Percentiles rank a stretch among this genome's conserved stretches.
These are phyloP conservation scores for Heterobasidion occidentale DNA, from an alignment of 1,284 basidiomycete genomes.

Conservation along the genomic window DNA sequence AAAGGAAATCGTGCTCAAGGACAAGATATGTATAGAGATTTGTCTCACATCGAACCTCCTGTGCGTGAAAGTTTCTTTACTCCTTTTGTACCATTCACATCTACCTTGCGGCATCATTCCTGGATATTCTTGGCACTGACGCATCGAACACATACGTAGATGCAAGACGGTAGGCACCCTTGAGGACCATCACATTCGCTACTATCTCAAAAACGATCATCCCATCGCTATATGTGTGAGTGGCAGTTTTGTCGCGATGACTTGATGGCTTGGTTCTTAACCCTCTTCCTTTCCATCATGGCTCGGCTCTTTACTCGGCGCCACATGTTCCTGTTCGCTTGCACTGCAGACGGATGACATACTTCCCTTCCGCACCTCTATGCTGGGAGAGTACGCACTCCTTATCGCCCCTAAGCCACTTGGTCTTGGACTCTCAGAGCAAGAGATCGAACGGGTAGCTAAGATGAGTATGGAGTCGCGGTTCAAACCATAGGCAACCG, in stretches of 20 bases:
- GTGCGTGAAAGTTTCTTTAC: constrained; percentile 28
- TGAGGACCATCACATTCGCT: constrained; percentile 64
- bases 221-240: constrained; percentile 73
- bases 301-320: neutral
- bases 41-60: constrained; percentile 78
- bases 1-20: constrained; percentile 44
- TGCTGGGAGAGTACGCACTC: constrained; percentile 70
- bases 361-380: constrained; percentile 66
- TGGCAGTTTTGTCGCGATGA: constrained; percentile 5
- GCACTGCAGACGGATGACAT: constrained; percentile 67
- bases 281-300: neutral
- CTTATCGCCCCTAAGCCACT: constrained; percentile 60
- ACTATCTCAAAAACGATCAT: constrained; percentile 57
- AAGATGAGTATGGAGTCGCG: constrained; percentile 49
- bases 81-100: neutral
- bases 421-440: constrained; percentile 58
- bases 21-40: constrained; percentile 68
- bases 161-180: constrained; percentile 61
- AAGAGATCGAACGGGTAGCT: constrained; percentile 49
- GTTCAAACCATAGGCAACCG: constrained; percentile 11
- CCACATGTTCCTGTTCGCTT: neutral
- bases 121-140: neutral
- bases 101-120: neutral
- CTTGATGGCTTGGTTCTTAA: neutral
- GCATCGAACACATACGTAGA: constrained; percentile 24